Evolutionary conservation across 495 filamentous ascomycete species (phyloP), one percentile per base, ranked within the genome.

Genomic region (Rusavskia elegans): DNA sequence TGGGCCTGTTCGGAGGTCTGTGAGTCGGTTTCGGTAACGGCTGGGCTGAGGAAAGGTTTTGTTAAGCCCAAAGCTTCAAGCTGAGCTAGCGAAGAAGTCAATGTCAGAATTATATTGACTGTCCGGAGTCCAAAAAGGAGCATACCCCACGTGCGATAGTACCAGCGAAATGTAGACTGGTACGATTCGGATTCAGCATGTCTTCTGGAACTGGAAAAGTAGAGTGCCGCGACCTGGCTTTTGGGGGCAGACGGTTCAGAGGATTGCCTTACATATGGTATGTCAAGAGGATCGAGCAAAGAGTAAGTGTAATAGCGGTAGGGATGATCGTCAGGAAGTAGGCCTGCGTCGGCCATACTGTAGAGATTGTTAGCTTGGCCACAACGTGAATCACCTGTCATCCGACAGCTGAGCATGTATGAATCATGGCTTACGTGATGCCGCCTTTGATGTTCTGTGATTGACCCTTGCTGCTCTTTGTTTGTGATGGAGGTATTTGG

Each of bases 271-370:
- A 58, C 66, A 44, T 64, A 71, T 11, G 70, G 70, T 48, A 54
- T 50, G 53, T 73, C 69, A 5, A 66, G 53, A 20, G 69, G 66
- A 53, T 71, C 69, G 25, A 71, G 57, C 23, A 73, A 62, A 1
- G 64, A 60, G 49, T 68, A 71, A 16, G 61, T 65, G 57, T 73
- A 73, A 56, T 61, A 67, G 14, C 66, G 63, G 36, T 61, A 61
- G 5, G 65, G 67, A 36, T 68, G 53, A 8, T 61, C 52, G 27
- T 49, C 38, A 11, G 55, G 41, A 6, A 67, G 45, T 19, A 42
- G 23, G 14, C 69, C 70, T 17, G 58, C 67, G 27, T 63, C 64
- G 48, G 62, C 49, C 3, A 72, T 54, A 51, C 69, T 70, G n/a
- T 42, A 42, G 20, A 21, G 14, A 21, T 8, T 14, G 14, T 42